Base-by-base conservation (phyloP, 352 stramenopile genomes). In the Discostella stelligera region DNA sequence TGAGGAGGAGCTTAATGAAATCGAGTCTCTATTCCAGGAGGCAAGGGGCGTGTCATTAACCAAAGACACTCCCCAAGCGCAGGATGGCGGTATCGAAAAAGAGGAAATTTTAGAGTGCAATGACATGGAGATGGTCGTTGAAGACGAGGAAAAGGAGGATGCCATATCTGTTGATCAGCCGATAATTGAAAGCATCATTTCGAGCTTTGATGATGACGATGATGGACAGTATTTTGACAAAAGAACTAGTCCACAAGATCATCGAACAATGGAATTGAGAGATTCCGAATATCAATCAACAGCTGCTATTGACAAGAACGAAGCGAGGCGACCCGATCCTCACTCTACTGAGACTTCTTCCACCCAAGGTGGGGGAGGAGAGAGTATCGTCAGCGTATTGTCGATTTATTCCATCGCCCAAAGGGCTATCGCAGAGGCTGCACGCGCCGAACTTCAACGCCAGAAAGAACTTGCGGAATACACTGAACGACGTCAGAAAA, bases 1-100 rank as follows among this genome's bases (percentile, higher is more conserved):
- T 2, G 58, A 63, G 54, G 65, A 74, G 46, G 64, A 64, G 21
- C 37, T 71, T 41, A 56, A 62, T 16, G 53, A 64, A 48, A 46
- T 64, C 0, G 53, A 71, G 41, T 52, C 59, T 16, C 53, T 67
- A 23, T 71, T 67, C 25, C 32, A 41, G 18, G 69, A 60, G 23
- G 50, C 55, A 50, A 61, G 69, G 25, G 50, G 39, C 13, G 37
- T 60, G 23, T 4, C 8, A 56, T 46, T 46, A 14, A 30, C 30
- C 20, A 25, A 23, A 21, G 27, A 61, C 25, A 21, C 25, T 68
- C 25, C 60, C 5, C 27, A 69, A 16, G 46, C 54, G 23, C 18
- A 48, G 67, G 55, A 27, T 8, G 46, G 20, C 21, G 66, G 60
- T 20, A 59, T 23, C 5, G 27, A 66, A 48, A 37, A 62, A 50